phyloP scores from a whole-genome alignment of 177 flowering plant species.

The Vitis hybrid region DNA sequence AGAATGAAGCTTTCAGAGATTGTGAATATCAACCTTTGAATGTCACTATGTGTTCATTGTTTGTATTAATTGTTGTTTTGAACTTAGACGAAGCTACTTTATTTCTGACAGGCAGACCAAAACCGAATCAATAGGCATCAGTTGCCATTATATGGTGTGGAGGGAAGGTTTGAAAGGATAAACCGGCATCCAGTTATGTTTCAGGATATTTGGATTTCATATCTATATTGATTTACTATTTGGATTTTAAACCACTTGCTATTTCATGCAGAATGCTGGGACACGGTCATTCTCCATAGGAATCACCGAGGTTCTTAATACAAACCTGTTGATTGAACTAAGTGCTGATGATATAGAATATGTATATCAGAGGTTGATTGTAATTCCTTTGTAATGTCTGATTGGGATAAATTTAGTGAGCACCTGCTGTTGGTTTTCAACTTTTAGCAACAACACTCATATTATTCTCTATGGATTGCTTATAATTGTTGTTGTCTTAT shows the following conservation, averaged over 20 bases:
- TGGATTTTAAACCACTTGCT: constrained; percentile 8
- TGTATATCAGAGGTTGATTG: constrained; percentile 76
- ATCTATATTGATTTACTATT: constrained; percentile 1
- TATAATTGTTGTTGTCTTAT: background rate
- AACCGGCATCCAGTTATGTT: constrained; percentile 90
- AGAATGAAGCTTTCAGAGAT: background rate
- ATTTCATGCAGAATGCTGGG: constrained; percentile 74
- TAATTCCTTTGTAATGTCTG: background rate
- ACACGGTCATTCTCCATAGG: constrained; percentile 89
- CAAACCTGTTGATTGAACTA: constrained; percentile 80
- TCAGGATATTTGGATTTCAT: constrained; percentile 5
- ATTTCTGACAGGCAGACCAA: constrained; percentile 67
- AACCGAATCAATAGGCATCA: constrained; percentile 65
- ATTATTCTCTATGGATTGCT: background rate
- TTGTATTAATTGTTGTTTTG: background rate
- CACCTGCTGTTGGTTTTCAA: background rate
- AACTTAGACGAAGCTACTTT: background rate
- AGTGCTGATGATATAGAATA: constrained; percentile 93
- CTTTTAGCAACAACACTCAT: background rate
- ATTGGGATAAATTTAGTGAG: background rate
- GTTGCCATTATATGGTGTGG: constrained; percentile 69
- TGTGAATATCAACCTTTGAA: background rate
- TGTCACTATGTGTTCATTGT: background rate
- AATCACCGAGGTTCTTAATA: constrained; percentile 79
- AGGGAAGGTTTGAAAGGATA: constrained; percentile 90